Base-by-base conservation (phyloP, 768 basidiomycete genomes). In the Hericium rajendrae region DNA sequence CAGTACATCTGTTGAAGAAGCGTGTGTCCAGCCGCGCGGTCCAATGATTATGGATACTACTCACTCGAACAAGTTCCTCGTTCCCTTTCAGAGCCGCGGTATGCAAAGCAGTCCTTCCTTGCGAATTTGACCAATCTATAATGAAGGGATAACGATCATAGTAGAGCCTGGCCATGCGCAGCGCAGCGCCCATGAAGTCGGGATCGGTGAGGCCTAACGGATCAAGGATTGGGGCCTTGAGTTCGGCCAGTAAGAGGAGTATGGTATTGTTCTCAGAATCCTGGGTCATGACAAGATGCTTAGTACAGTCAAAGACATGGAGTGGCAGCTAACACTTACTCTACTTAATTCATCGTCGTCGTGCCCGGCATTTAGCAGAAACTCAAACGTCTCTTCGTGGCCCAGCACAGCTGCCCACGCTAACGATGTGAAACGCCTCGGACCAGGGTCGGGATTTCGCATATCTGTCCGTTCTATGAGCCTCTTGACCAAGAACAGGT, bases 191-290 rank as follows among this genome's bases (percentile, higher is more conserved):
- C 61, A 84, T 81, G 60, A 80, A 76, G 67, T 90, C 88, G 39
- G 78, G 76, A 57, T 81, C 76, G 51, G 72, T 71, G 51, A 79
- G 71, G 15, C 74, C 67, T 58, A 81, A 82, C 22, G 78, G 70
- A 50, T 75, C 74, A 10, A 74, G 69, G 40, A 70, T 65, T 1
- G 74, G 71, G 6, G 86, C 82, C 54, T 81, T 85, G 46, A 87
- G 76, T 63, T 92, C 91, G 24, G 94, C 92, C n/a, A 97, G 81
- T 11, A 95, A 78, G 76, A 94, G 92, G 50, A 97, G 83, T 49
- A 97, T 87, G 0, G 94, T 97, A 68, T 94, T 94, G 65, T 89
- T 89, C 67, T 95, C 93, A 6, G 82, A 81, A 68, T 97, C 94
- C 94, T 97, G 65, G 24, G 5, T 38, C 41, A 55, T 46, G 40